phyloP scores from a whole-genome alignment of 1,284 basidiomycete genomes.

The Bjerkandera adusta region DNA sequence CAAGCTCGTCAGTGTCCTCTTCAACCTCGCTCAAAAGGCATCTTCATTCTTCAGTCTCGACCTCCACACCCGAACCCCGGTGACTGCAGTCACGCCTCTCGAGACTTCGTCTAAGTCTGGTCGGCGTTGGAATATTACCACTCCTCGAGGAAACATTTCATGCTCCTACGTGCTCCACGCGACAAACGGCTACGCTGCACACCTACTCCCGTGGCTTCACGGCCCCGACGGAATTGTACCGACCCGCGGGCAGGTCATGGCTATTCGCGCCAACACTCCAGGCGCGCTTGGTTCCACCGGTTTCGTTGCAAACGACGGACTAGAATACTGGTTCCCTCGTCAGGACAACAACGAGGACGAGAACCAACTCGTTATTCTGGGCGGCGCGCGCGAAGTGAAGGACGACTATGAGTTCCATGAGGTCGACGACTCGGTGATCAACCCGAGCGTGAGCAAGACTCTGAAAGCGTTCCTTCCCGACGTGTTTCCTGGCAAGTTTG shows the following conservation, averaged over 20 bases:
- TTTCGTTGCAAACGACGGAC: slow-evolving; percentile 42
- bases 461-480: slow-evolving; percentile 59
- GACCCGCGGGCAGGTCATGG: slow-evolving; percentile 74
- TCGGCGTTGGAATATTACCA: slow-evolving; percentile 51
- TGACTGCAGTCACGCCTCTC: slow-evolving; percentile 33
- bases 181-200: slow-evolving; percentile 75
- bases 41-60: slow-evolving; percentile 39
- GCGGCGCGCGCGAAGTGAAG: slow-evolving; percentile 60
- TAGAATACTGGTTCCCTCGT: slow-evolving; percentile 83
- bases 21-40: slow-evolving; percentile 37
- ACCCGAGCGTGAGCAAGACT: slow-evolving; percentile 43
- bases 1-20: slow-evolving; percentile 72
- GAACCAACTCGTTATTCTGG: slow-evolving; percentile 70
- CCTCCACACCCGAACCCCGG: slow-evolving; percentile 72
- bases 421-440: slow-evolving; percentile 61
- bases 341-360: slow-evolving; percentile 34
- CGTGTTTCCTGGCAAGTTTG: slow-evolving; percentile 56
- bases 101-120: slow-evolving; percentile 1
- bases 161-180: slow-evolving; percentile 74
- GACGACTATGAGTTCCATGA: slow-evolving; percentile 56
- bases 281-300: slow-evolving; percentile 29
- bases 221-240: slow-evolving; percentile 62
- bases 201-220: slow-evolving; percentile 59
- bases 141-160: slow-evolving; percentile 55
- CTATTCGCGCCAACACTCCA: slow-evolving; percentile 50